Conservation (phyloP, 2,329 filamentous ascomycete species). For the Rhynchosporium graminicola region DNA sequence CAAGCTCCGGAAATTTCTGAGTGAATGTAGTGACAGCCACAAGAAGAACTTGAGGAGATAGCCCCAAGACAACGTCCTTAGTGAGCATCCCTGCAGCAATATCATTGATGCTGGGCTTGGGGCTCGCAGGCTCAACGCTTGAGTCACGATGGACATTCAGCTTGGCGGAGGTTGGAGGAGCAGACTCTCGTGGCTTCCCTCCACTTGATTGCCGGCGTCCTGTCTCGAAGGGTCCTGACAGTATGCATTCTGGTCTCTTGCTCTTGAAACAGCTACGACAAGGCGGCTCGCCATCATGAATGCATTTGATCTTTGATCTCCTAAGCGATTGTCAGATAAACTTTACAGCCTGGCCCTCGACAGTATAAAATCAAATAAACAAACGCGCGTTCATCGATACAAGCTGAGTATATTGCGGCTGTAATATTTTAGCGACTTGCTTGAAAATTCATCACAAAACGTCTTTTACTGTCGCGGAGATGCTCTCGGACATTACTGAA, state of each 20-base stretch:
- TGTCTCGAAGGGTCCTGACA: neutral
- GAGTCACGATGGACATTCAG: too few species aligned
- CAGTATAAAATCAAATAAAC: too few species aligned
- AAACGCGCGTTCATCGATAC: too few species aligned
- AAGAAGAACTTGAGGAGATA: neutral
- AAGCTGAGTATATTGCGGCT: too few species aligned
- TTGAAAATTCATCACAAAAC: too few species aligned
- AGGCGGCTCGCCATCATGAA: slow-evolving; percentile 3
- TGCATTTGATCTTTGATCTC: slow-evolving; percentile 7
- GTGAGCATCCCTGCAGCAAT: neutral
- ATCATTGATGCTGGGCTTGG: neutral
- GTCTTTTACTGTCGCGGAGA: too few species aligned
- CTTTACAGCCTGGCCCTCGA: too few species aligned
- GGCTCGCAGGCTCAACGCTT: neutral
- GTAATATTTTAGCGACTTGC: too few species aligned
- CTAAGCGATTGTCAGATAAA: neutral
- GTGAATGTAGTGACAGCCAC: neutral
- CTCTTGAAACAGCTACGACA: neutral
- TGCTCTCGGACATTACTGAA: too few species aligned
- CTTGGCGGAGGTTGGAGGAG: neutral
- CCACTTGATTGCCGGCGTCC: neutral
- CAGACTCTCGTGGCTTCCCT: neutral
- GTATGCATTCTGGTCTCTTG: neutral
- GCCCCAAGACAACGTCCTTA: neutral
- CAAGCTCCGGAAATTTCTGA: neutral